Conservation (phyloP, 1,284 basidiomycete genomes). For the Trametes polyzona region DNA sequence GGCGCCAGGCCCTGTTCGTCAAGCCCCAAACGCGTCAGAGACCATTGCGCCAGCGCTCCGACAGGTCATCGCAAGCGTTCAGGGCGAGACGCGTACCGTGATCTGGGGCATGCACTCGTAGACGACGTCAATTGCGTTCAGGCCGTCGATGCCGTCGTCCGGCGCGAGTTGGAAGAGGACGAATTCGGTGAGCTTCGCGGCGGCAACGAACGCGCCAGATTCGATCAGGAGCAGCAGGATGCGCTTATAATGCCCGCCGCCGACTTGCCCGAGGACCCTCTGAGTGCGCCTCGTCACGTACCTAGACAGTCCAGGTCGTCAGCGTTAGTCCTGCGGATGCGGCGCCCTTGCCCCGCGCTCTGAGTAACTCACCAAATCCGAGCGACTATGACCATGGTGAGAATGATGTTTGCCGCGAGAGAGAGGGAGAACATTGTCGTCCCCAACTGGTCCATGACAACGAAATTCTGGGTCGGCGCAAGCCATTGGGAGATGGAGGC, state of each 20-base stretch:
- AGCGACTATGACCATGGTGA: background rate
- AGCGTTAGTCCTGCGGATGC: background rate
- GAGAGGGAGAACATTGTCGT: constrained; percentile 2
- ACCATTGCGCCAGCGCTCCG: background rate
- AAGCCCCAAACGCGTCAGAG: background rate
- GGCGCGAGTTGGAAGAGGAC: constrained; percentile 11
- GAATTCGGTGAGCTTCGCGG: constrained; percentile 15
- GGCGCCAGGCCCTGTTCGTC: background rate
- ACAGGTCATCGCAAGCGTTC: no score
- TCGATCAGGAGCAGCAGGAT: constrained; percentile 13
- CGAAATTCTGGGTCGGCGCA: background rate
- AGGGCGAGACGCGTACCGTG: constrained; percentile 1
- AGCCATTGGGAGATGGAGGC: background rate
- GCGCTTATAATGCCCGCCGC: background rate
- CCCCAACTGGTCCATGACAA: background rate
- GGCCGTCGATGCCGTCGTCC: constrained; percentile 6
- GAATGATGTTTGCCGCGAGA: background rate
- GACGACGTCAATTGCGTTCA: constrained; percentile 15
- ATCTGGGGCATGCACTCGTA: constrained; percentile 16
- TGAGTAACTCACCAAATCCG: background rate
- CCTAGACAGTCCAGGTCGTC: background rate
- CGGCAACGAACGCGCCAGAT: constrained; percentile 10
- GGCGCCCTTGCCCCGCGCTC: no score
- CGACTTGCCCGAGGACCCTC: background rate
- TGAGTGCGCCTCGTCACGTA: background rate